These are phyloP conservation scores for Zalaria obscura DNA, from an alignment of 2,329 filamentous ascomycete genomes.

Conservation along the genomic window DNA sequence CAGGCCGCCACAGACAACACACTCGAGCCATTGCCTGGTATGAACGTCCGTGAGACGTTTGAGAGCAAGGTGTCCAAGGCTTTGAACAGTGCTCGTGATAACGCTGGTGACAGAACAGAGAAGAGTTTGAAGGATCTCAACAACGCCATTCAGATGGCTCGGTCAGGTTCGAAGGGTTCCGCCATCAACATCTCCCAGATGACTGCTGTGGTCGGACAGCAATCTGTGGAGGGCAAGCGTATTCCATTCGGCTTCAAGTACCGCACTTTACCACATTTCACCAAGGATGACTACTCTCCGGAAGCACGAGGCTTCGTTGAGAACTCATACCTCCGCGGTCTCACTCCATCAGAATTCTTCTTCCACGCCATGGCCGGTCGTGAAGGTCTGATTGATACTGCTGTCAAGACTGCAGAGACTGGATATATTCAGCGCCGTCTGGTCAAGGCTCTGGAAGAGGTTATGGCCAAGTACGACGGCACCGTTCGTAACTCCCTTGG, in stretches of 20 bases:
- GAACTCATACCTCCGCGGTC: conserved; percentile 90
- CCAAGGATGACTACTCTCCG: conserved; percentile 97
- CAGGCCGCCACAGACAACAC: conserved; percentile 67
- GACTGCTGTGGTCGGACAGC: conserved; percentile 94
- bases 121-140: conserved; percentile 89
- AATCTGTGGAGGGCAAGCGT: conserved; percentile 96
- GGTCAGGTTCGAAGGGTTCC: conserved; percentile 94
- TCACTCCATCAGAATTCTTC: conserved; percentile 95
- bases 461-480: conserved; percentile 94
- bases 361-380: conserved; percentile 99
- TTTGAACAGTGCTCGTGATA: conserved; percentile 89
- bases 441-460: conserved; percentile 94
- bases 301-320: conserved; percentile 96
- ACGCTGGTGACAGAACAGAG: conserved; percentile 84
- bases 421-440: conserved; percentile 98
- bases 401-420: conserved; percentile 97
- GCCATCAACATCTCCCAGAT: conserved; percentile 99
- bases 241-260: conserved; percentile 99
- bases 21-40: conserved; percentile 87
- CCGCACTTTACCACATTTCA: conserved; percentile 90
- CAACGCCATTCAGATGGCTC: conserved; percentile 92
- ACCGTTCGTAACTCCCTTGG: conserved; percentile 94
- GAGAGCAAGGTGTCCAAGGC: conserved; percentile 93
- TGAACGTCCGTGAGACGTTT: conserved; percentile 97
- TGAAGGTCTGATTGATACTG: conserved; percentile 98